Conservation (phyloP, 2,329 filamentous ascomycete genomes). For the Hypoxylon sp. region DNA sequence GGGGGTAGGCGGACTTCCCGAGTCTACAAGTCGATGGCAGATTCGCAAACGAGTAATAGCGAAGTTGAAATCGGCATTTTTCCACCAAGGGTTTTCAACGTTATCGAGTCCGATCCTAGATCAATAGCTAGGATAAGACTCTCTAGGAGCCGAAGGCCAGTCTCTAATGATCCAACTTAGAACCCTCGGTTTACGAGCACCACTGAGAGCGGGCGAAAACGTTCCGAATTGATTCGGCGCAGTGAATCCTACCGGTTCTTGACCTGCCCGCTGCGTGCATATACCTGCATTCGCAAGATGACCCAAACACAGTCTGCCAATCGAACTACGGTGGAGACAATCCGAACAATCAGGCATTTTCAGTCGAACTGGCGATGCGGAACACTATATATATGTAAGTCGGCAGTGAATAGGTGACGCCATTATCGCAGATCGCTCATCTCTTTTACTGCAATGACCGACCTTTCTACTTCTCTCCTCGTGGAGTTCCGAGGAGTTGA, state of each 20-base stretch:
- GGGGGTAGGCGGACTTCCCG: slow-evolving; percentile 2
- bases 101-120: slow-evolving; percentile 9
- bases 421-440: neutral
- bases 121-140: slow-evolving; percentile 8
- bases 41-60: neutral
- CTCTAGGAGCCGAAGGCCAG: neutral
- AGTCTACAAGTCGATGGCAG: slow-evolving; percentile 2
- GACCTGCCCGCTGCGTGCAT: slow-evolving; percentile 14
- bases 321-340: slow-evolving; percentile 1
- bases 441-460: neutral
- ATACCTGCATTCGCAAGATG: slow-evolving; percentile 13
- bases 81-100: neutral
- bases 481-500: slow-evolving; percentile 6
- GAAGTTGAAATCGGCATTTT: slow-evolving; percentile 13
- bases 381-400: neutral
- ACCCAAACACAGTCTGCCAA: slow-evolving; percentile 4
- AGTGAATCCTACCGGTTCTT: slow-evolving; percentile 16
- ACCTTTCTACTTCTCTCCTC: neutral
- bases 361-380: neutral
- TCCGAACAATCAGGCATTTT: slow-evolving; percentile 2
- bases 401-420: neutral
- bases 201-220: slow-evolving; percentile 8
- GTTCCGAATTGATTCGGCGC: slow-evolving; percentile 10
- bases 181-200: neutral
- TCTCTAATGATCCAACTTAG: slow-evolving; percentile 11